These are phyloP conservation scores for Ceratobasidium theobromae DNA, from an alignment of 1,284 basidiomycete species.

Conservation along the genomic window DNA sequence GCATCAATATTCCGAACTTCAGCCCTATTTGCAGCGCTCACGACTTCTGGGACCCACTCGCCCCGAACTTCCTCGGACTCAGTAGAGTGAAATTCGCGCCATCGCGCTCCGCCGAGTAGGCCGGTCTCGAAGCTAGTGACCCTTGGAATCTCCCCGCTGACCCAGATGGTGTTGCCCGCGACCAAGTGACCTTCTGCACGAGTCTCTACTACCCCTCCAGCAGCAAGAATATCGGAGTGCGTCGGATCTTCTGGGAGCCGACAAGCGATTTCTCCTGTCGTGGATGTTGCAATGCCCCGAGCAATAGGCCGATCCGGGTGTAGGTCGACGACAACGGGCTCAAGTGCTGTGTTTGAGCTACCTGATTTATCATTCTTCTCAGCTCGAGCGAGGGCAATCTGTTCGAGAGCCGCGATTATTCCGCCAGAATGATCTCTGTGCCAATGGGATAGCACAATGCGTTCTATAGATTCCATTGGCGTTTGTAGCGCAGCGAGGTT, in stretches of 20 bases:
- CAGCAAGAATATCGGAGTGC: conserved; percentile 60
- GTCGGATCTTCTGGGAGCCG: conserved; percentile 68
- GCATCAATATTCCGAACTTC: conserved; percentile 9
- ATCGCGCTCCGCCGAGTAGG: conserved; percentile 65
- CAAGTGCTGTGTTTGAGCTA: conserved; percentile 14
- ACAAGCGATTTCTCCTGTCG: conserved; percentile 57
- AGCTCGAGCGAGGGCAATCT: conserved; percentile 40
- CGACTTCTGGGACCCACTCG: conserved; percentile 65
- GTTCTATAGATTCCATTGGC: conserved; percentile 56
- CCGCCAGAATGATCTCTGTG: conserved; percentile 75
- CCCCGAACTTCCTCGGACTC: conserved; percentile 39
- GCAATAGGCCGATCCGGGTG: conserved; percentile 73
- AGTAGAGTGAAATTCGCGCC: conserved; percentile 50
- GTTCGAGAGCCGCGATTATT: conserved; percentile 58
- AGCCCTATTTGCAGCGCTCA: conserved; percentile 38
- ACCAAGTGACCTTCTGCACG: conserved; percentile 62
- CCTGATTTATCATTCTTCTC: not conserved
- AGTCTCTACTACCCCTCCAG: conserved; percentile 59
- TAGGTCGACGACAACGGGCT: conserved; percentile 61
- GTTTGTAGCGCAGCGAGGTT: conserved; percentile 65
- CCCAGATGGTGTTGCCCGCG: conserved; percentile 60
- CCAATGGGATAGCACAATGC: conserved; percentile 78
- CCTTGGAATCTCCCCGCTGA: conserved; percentile 78
- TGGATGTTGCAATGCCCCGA: conserved; percentile 68
- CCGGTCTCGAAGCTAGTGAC: conserved; percentile 68